Evolutionary conservation across 148 eudicot species (phyloP).

Genomic region (Camellia sinensis): DNA sequence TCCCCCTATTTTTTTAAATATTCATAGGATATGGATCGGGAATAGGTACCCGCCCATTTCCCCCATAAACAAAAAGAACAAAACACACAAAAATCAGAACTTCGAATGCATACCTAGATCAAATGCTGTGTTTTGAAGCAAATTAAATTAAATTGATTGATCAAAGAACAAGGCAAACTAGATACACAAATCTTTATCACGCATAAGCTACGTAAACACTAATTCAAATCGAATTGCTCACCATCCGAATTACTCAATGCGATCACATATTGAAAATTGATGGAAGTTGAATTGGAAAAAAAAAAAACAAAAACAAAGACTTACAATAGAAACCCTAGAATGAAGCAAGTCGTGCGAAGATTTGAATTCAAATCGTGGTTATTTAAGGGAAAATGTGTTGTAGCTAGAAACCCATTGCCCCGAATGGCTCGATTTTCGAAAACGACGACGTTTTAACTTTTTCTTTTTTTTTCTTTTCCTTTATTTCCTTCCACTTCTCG

Average conservation of each 20-base stretch:
- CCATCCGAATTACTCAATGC: not conserved
- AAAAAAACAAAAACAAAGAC: not conserved
- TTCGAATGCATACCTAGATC: not conserved
- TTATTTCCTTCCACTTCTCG: too few relatives aligned
- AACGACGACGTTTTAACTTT: too few relatives aligned
- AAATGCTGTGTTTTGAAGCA: not conserved
- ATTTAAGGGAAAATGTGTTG: not conserved
- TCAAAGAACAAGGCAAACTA: not conserved
- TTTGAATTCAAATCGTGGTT: not conserved
- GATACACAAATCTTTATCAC: not conserved
- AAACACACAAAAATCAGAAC: not conserved
- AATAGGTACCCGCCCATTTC: too few relatives aligned
- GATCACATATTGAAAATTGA: not conserved
- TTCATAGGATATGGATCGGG: too few relatives aligned
- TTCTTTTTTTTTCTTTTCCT: too few relatives aligned
- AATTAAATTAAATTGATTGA: not conserved
- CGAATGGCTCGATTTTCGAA: too few relatives aligned
- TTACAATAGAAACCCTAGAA: not conserved
- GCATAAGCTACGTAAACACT: not conserved
- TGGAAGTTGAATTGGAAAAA: not conserved
- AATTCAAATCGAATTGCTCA: not conserved
- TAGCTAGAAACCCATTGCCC: constrained; percentile 7
- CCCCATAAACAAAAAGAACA: not conserved
- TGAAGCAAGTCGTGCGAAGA: not conserved
- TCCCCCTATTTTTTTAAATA: too few relatives aligned